Evolutionary conservation across 208 protist genomes (phyloP).

Genomic region (Leishmania braziliensis): DNA sequence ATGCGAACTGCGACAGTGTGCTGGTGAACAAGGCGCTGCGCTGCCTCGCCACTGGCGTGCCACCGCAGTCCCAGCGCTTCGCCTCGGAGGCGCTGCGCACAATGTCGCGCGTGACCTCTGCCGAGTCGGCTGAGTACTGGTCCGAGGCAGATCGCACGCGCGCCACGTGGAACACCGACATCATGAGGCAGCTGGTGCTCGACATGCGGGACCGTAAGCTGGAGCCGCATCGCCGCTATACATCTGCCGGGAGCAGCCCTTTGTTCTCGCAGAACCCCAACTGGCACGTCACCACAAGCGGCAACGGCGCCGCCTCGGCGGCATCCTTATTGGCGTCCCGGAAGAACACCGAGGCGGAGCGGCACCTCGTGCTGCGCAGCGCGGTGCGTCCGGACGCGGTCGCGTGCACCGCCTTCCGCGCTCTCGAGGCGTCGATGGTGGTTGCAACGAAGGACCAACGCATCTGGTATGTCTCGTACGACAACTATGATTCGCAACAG

Average conservation of each 20-base stretch:
- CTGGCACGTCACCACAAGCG: neutral
- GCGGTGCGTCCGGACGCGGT: constrained; percentile 61
- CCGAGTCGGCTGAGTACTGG: constrained; percentile 52
- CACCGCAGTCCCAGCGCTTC: constrained; percentile 75
- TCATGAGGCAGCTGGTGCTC: constrained; percentile 81
- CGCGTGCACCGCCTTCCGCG: constrained; percentile 66
- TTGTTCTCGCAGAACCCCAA: neutral
- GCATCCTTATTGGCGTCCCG: neutral
- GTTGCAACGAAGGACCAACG: constrained; percentile 71
- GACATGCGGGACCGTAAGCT: constrained; percentile 72
- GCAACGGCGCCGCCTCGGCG: constrained; percentile 9
- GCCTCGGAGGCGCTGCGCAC: constrained; percentile 73
- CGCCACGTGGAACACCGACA: constrained; percentile 75
- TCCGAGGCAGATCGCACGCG: constrained; percentile 81
- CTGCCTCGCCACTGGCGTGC: constrained; percentile 33
- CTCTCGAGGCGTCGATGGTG: constrained; percentile 76
- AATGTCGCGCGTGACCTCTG: constrained; percentile 79
- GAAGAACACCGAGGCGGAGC: constrained; percentile 25
- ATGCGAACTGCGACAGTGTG: constrained; percentile 62
- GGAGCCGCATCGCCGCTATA: constrained; percentile 36
- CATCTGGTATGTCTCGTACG: constrained; percentile 78
- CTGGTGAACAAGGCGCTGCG: constrained; percentile 67
- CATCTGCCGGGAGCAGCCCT: constrained; percentile 8
- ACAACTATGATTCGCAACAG: constrained; percentile 67
- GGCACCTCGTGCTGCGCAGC: constrained; percentile 64